Conservation (phyloP, 257 asterid genomes). For the Verbascum thapsus region DNA sequence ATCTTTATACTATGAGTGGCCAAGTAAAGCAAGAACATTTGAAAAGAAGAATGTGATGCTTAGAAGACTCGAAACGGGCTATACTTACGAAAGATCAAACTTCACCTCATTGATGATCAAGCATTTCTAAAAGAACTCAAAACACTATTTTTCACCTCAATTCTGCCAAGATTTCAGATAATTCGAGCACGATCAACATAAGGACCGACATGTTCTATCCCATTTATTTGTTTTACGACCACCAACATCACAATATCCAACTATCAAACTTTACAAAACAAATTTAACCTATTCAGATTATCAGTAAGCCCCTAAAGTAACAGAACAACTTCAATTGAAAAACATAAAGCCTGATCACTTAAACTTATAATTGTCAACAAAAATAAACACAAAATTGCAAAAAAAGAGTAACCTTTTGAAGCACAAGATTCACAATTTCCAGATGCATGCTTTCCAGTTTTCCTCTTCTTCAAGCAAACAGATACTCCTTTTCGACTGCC, state of each 20-base stretch:
- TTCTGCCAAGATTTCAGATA: neutral
- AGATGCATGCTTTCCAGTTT: constrained; percentile 51
- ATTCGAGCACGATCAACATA: neutral
- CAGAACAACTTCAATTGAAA: neutral
- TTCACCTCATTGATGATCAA: too few relatives aligned
- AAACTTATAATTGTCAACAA: neutral
- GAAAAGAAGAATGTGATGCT: too few relatives aligned
- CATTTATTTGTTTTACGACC: neutral
- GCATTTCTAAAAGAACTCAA: neutral
- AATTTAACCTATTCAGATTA: neutral
- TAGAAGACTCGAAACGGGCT: too few relatives aligned
- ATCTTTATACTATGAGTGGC: too few relatives aligned
- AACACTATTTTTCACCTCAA: neutral
- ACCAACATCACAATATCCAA: neutral
- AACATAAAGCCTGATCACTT: neutral
- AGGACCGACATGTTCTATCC: neutral
- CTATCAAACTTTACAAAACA: neutral
- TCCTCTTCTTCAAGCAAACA: constrained; percentile 71
- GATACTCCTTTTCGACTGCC: constrained; percentile 40
- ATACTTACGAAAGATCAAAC: too few relatives aligned
- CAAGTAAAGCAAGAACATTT: too few relatives aligned
- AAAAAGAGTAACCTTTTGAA: constrained; percentile 53
- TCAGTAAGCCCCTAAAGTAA: neutral
- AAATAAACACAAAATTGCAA: neutral
- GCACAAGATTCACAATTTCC: constrained; percentile 66